phyloP scores from a whole-genome alignment of 306 rosid genomes.

The Pyrus betulifolia region DNA sequence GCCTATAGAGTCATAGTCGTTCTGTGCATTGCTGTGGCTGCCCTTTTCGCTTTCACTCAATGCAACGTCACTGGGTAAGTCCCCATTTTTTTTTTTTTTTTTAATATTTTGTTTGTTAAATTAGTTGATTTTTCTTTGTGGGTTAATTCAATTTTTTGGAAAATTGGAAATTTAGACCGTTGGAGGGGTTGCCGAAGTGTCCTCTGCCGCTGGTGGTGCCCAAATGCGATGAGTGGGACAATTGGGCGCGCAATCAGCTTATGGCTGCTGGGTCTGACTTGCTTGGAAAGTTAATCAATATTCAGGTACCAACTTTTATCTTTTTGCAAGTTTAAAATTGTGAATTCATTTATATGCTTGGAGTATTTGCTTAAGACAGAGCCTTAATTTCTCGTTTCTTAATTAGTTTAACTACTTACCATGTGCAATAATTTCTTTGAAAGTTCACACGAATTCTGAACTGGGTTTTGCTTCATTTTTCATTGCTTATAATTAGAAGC shows the following conservation, averaged over 20 bases:
- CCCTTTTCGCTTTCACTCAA: constrained; percentile 60
- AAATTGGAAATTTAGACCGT: constrained; percentile 39
- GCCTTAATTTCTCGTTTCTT: neutral
- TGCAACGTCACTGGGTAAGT: constrained; percentile 69
- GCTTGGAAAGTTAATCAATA: constrained; percentile 72
- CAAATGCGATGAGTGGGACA: constrained; percentile 46
- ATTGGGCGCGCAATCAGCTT: constrained; percentile 83
- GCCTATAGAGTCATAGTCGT: constrained; percentile 35
- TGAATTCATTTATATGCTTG: neutral
- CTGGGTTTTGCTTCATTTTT: neutral
- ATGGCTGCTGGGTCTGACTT: constrained; percentile 89
- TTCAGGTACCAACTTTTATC: constrained; percentile 45
- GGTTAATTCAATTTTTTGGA: neutral
- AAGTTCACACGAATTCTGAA: neutral
- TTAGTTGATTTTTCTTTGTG: neutral
- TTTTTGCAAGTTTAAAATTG: neutral
- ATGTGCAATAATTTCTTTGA: neutral
- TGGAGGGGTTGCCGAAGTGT: constrained; percentile 55
- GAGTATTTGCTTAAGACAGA: neutral
- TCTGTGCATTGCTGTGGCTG: constrained; percentile 57
- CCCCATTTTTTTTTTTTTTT: no score
- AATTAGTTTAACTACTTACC: neutral
- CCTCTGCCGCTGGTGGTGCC: constrained; percentile 43
- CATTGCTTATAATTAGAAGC: neutral
- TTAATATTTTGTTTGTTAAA: neutral